Evolutionary conservation across 257 asterid species (phyloP).

Genomic region (Scutellaria minor): DNA sequence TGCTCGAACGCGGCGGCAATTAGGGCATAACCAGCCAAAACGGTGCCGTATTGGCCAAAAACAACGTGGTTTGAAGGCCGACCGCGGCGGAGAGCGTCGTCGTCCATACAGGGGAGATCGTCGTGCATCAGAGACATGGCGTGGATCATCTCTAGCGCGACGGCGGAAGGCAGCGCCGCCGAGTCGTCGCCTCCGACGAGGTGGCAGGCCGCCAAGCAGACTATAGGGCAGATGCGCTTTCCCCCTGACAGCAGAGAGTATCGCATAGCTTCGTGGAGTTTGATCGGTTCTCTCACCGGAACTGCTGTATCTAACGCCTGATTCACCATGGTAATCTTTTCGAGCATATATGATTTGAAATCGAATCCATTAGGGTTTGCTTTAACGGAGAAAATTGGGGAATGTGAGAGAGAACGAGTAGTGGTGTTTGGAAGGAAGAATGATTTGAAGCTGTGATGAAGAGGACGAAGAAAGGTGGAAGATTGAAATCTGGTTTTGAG

Average conservation of each 20-base stretch:
- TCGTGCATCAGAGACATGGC: constrained; percentile 22
- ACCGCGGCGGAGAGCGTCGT: constrained; percentile 16
- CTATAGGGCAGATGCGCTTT: constrained; percentile 21
- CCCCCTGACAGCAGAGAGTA: constrained; percentile 8
- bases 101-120: constrained; percentile 23
- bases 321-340: neutral
- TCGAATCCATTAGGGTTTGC: neutral
- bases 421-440: constrained; percentile 1
- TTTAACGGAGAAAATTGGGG: neutral
- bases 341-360: constrained; percentile 10
- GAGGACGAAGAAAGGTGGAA: neutral
- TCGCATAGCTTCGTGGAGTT: constrained; percentile 9
- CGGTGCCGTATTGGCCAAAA: neutral
- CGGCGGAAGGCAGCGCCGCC: neutral
- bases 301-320: constrained; percentile 9
- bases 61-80: constrained; percentile 13
- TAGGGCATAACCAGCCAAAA: constrained; percentile 10
- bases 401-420: neutral
- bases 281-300: neutral
- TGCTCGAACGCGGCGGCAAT: constrained; percentile 7
- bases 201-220: constrained; percentile 16
- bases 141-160: constrained; percentile 20
- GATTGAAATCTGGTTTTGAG: neutral
- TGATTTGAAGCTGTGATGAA: neutral
- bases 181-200: constrained; percentile 26